Percentiles rank a stretch among this genome's conserved stretches.
These are phyloP conservation scores for Colletotrichum higginsianum DNA, from an alignment of 2,329 filamentous ascomycete genomes.

Conservation along the genomic window DNA sequence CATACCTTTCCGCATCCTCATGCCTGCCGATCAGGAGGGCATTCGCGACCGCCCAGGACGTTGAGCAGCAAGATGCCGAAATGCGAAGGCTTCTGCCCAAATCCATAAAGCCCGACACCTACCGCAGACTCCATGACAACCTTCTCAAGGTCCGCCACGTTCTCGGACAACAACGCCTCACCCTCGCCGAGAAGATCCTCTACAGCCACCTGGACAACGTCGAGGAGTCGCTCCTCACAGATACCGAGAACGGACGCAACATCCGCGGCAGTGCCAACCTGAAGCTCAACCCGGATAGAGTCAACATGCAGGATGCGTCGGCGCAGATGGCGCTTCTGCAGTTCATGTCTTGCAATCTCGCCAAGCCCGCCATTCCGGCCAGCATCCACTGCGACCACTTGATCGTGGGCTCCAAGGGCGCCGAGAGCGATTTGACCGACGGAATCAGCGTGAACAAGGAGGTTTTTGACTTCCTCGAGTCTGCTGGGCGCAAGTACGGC, in stretches of 20 bases:
- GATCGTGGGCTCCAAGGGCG: constrained; percentile 95
- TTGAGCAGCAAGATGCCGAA: constrained; percentile 51
- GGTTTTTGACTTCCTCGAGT: constrained; percentile 97
- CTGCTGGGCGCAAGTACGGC: constrained; percentile 89
- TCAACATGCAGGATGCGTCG: constrained; percentile 99
- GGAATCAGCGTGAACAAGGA: constrained; percentile 95
- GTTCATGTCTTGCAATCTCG: constrained; percentile 97
- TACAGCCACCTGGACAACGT: constrained; percentile 94
- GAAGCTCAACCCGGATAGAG: constrained; percentile 96
- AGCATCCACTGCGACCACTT: constrained; percentile 99
- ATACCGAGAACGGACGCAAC: constrained; percentile 86
- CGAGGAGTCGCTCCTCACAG: constrained; percentile 87
- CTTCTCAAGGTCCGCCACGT: constrained; percentile 83
- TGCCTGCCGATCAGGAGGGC: constrained; percentile 41
- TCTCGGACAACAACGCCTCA: constrained; percentile 78
- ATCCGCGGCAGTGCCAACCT: constrained; percentile 92
- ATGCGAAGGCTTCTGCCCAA: constrained; percentile 49
- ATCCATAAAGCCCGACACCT: constrained; percentile 74
- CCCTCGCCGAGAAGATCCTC: constrained; percentile 97
- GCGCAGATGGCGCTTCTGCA: constrained; percentile 98
- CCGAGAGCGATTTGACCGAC: constrained; percentile 85
- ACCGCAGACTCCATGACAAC: constrained; percentile 84
- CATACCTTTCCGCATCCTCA: constrained; percentile 34
- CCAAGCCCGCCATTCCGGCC: constrained; percentile 90
- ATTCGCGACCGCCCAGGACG: constrained; percentile 42